A percentile compares a stretch with the other conserved stretches of the same genome.
These are phyloP conservation scores for Arabis hirsuta DNA, from an alignment of 345 rosid species.

Conservation along the genomic window DNA sequence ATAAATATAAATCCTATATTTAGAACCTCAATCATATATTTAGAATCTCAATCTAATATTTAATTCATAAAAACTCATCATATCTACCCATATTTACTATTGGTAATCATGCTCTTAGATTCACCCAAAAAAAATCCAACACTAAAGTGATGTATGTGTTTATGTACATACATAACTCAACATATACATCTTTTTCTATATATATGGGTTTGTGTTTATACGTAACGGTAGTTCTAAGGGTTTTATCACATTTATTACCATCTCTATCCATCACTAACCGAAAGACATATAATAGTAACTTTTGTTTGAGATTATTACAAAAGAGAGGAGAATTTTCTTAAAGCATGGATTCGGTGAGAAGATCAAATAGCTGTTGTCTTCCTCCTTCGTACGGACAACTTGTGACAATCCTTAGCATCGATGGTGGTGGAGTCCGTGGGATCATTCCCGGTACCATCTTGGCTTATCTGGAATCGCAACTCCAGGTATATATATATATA, in stretches of 20 bases:
- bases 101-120: too few species aligned
- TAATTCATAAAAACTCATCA: too few species aligned
- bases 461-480: slow-evolving; percentile 60
- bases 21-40: too few species aligned
- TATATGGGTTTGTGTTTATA: slow-evolving; percentile 13
- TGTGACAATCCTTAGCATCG: slow-evolving; percentile 69
- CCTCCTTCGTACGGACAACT: slow-evolving; percentile 56
- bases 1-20: too few species aligned
- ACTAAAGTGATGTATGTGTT: slow-evolving; percentile 11
- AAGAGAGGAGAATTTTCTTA: not conserved
- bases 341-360: slow-evolving; percentile 17
- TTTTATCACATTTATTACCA: slow-evolving; percentile 34
- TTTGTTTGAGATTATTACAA: slow-evolving; percentile 2
- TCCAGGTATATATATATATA: slow-evolving; percentile 48
- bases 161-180: slow-evolving; percentile 15
- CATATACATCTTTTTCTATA: slow-evolving; percentile 24
- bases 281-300: slow-evolving; percentile 15
- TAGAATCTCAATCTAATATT: too few species aligned
- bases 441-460: slow-evolving; percentile 67
- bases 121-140: slow-evolving; percentile 5
- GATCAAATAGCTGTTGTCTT: slow-evolving; percentile 30
- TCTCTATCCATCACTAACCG: not conserved
- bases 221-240: slow-evolving; percentile 28
- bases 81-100: too few species aligned
- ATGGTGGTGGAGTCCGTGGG: slow-evolving; percentile 80